Evolutionary conservation across 192 early-diverging fungal species (phyloP), one percentile per base, ranked within the genome.

Genomic region (Funneliformis mosseae): DNA sequence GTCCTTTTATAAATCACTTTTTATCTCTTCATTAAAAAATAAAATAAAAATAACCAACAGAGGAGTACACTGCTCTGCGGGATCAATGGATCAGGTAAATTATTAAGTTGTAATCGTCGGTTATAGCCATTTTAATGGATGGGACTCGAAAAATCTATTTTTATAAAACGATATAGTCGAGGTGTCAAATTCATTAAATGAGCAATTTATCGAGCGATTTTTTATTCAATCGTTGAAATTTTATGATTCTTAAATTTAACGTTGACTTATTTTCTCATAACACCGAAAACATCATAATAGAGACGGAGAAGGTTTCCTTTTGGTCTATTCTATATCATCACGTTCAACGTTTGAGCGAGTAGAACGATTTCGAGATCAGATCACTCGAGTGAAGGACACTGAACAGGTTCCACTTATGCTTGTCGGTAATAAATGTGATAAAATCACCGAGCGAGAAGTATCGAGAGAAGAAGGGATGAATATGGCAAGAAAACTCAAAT

Each of bases 341-440:
- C 89, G 95, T 74, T 91, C 91, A 64, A 96, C 97, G 14, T 96
- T 97, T 86, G 94, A 96, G 78, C 92, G 94, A 46, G 92, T 96
- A 78, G 92, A 94, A 83, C 88, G 91, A 78, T 97, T 96, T 88
- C 84, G 89, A 68, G 92, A 97, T 78, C 95, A 96, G 85, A 96
- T 98, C 64, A 87, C 88, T 80, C 92, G 95, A n/a, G 95, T 97
- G 23, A 98, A 98, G 83, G 97, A 97, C 80, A 87, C 92, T 74
- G 93, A 96, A 43, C 88, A 89, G 67, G 90, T 97, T 46, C 95
- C 95, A 21, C 85, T 97, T 83, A 94, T 98, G 85, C 86, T 98
- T 43, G 95, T 98, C n/a, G 96, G 96, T 76, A 98, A 97, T 90
- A 97, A 98, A 83, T 96, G 95, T 87, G 96, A 97, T 86, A 91